Conservation (phyloP, 2,329 filamentous ascomycete genomes). For the Aspergillus flavus region DNA sequence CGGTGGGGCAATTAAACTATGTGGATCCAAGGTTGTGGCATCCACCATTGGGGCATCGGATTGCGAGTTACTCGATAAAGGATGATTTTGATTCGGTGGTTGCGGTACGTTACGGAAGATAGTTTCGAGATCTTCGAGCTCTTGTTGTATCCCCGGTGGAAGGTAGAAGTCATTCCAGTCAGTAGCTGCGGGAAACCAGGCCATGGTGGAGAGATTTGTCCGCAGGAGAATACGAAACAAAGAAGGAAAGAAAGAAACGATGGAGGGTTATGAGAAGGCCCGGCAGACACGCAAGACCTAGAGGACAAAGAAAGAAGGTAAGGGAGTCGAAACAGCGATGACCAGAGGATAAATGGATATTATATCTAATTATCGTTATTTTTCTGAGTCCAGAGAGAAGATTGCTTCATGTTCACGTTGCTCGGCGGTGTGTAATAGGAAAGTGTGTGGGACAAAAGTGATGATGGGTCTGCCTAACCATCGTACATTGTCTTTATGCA, state of each 20-base stretch:
- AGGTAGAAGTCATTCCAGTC: too few species aligned
- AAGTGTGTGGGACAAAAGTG: neutral
- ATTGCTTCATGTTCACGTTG: neutral
- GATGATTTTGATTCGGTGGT: neutral
- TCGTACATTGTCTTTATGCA: too few species aligned
- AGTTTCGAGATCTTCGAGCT: neutral
- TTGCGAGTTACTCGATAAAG: neutral
- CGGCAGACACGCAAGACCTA: neutral
- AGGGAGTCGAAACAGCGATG: neutral
- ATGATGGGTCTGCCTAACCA: neutral
- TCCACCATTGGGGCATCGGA: neutral
- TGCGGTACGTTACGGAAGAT: neutral
- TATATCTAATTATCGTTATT: conserved; percentile 5
- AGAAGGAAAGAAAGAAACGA: too few species aligned
- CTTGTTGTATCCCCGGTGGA: neutral
- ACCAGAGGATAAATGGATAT: neutral
- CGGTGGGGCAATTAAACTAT: neutral
- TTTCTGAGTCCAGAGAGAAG: neutral
- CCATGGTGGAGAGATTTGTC: too few species aligned
- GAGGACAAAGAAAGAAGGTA: conserved; percentile 7
- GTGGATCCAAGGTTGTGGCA: neutral
- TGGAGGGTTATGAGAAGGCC: too few species aligned
- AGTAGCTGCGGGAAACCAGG: too few species aligned
- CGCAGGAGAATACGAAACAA: too few species aligned
- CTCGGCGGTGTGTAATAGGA: neutral